Evolutionary conservation across 352 stramenopile species (phyloP), one percentile per base, ranked within the genome.

Genomic region (Blastocystis sp.): DNA sequence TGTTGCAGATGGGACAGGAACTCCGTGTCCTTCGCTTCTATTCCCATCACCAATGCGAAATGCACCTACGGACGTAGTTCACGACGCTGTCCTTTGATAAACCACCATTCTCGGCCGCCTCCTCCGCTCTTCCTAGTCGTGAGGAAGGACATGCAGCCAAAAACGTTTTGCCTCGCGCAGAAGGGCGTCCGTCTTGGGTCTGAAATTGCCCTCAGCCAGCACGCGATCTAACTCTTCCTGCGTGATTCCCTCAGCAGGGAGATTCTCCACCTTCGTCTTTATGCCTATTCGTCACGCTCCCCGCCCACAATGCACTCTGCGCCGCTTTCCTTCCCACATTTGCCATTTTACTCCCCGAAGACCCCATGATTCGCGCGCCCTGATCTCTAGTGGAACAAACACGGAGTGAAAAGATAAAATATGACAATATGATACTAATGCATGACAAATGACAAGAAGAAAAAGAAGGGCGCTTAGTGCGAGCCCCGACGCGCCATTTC

Each of bases 111-210:
- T 26, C 31, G 13, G 35, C 37, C 71, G 62, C 62, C 29, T 78
- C 29, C 60, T 81, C 59, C 41, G 33, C n/a, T 55, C 26, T 63
- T 67, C 45, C 71, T 81, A 67, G 10, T 24, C 12, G 16, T 65
- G 9, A 81, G 6, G 41, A 2, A 63, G 12, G n/a, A 39, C n/a
- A 16, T 41, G 33, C 65, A 65, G n/a, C n/a, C 12, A 62, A 2
- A 66, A 1, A 63, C 71, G 3, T 63, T 33, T 63, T 26, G 26
- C 59, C 16, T 67, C 10, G 16, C 62, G 62, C 13, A 85, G 55
- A 29, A 85, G 33, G 6, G 74, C 74, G 66, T 85, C 74, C 45
- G 74, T 85, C 31, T 85, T 85, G 51, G 74, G 74, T 6, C 41
- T 26, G 19, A 85, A 70, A 24, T 63, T 85, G n/a, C 55, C 50